These are phyloP conservation scores for Suhomyces coccinellae DNA, from an alignment of 1,139 yeast genomes.

Conservation along the genomic window DNA sequence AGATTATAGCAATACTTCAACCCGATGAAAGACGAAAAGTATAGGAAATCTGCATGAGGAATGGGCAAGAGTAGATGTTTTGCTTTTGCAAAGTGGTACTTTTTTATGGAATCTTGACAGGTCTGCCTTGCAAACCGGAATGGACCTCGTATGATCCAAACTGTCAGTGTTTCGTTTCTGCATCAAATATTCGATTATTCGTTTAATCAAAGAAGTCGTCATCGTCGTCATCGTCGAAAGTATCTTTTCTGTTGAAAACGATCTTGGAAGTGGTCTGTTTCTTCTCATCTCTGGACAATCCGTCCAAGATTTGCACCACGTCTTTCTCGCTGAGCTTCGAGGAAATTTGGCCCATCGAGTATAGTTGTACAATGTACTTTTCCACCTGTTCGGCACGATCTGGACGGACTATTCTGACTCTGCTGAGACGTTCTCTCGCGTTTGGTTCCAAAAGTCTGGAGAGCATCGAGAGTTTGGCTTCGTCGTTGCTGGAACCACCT, in stretches of 20 bases:
- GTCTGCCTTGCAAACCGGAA: no score
- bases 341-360: conserved; percentile 75
- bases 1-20: no score
- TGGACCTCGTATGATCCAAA: no score
- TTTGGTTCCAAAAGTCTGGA: conserved; percentile 74
- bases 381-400: conserved; percentile 94
- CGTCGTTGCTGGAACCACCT: conserved; percentile 25
- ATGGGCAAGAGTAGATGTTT: no score
- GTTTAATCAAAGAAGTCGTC: conserved; percentile 19
- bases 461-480: conserved; percentile 44
- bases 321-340: conserved; percentile 76
- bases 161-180: no score
- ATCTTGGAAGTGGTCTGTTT: conserved; percentile 62
- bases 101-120: no score
- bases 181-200: no score
- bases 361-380: conserved; percentile 68
- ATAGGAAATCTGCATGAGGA: no score
- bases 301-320: conserved; percentile 78
- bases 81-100: no score
- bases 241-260: conserved; percentile 22
- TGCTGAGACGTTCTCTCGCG: conserved; percentile 84
- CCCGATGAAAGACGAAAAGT: no score
- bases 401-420: conserved; percentile 87
- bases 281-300: conserved; percentile 77
- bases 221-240: conserved; percentile 16